Evolutionary conservation across 345 rosid species (phyloP), one percentile per base, ranked within the genome.

Genomic region (Cochlearia excelsa): DNA sequence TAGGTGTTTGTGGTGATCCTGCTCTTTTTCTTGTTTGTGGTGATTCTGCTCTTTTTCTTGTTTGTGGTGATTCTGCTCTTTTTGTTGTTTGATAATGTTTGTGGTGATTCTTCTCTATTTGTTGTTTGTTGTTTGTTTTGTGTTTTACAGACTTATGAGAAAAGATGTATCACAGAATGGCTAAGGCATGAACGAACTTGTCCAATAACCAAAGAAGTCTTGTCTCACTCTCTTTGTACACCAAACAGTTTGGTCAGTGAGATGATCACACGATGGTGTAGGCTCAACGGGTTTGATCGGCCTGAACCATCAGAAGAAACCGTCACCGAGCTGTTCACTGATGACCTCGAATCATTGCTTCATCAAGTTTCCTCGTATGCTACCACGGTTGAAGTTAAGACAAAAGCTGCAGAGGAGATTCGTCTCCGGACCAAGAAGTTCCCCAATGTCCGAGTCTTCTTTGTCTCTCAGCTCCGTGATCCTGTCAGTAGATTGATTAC

Each of bases 131-230:
- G 40, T 37, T 11, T 39, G 46, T 10, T n/a, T 44, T 44, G 40
- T 8, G 55, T 28, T 56, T 62, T 73, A 38, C 81, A 83, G 93
- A 86, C 87, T 43, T 80, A 67, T 50, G 84, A 86, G 50, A 76
- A 81, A 11, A 63, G 70, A 3, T 73, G 44, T 69, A 81, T 83
- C 59, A 59, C 60, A 45, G 38, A 58, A 35, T 72, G 79, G 85
- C 71, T 83, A 49, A 75, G 47, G 41, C 67, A 59, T 39, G 46
- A 66, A 30, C 63, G 61, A 48, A 77, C 76, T 48, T 85, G 92
- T 54, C 92, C 92, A 39, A 66, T 40, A 58, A 80, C 64, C 49
- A 58, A 53, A 65, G 49, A 77, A 69, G 74, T 59, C 46, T 85
- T 83, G 35, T 30, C 80, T 1, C 79, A 75, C 54, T 70, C 65